Base-by-base conservation (phyloP, 345 rosid genomes). In the Kernera saxatilis region DNA sequence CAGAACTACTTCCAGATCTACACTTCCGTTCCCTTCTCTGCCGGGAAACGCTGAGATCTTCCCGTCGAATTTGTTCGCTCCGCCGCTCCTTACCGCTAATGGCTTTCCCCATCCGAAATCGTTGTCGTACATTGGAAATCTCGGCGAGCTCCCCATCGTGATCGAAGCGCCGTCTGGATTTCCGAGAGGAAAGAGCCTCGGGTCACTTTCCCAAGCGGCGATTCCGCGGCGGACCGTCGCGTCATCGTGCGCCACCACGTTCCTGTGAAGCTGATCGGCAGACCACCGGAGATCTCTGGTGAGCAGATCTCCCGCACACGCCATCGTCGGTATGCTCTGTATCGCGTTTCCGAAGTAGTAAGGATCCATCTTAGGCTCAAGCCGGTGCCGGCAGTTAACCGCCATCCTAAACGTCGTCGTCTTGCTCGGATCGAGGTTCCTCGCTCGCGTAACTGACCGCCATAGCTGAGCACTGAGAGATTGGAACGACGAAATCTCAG, bases 71-170 rank as follows among this genome's bases (percentile, higher is more conserved):
- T 94, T 94, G 45, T 94, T 94, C 37, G 99, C 96, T 78, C 82
- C 75, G 2, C 99, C 99, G 36, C 99, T 94, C 58, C 99, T 77
- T 26, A 94, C 82, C 0, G 97, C 99, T 76, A 88, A n/a, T 3
- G 99, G 97, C 6, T 76, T 82, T 3, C 97, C 97, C 99, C 99
- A 94, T 40, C 99, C 99, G 69, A 94, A 94, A 77, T 94, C 96
- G 54, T 91, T 94, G 33, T 83, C 71, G 71, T 91, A 94, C 99
- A 94, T 94, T 0, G 99, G 99, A 44, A 93, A 93, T 79, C 98
- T 82, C 44, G 98, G 97, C 5, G 98, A 93, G 72, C 98, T 93
- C 0, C 98, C 99, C 93, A 94, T 94, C 14, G 99, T 91, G 35
- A 94, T 89, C 30, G 96, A 91, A 23, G 99, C 99, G 3, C 99